Conservation (phyloP, 2,329 filamentous ascomycete species). For the Ascochyta koolunga region DNA sequence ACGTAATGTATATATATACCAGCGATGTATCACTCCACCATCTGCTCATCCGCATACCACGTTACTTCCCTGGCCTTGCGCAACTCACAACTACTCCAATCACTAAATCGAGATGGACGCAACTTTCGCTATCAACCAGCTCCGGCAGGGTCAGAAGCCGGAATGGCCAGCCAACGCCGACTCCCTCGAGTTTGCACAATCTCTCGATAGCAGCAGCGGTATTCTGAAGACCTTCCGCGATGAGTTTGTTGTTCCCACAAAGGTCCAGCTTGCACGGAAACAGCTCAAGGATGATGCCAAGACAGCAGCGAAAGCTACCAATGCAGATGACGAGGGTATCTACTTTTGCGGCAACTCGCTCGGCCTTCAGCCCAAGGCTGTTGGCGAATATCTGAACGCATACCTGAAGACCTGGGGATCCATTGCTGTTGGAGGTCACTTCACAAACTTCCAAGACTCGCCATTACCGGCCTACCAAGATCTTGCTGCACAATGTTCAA, state of each 20-base stretch:
- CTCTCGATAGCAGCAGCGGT: slow-evolving; percentile 39
- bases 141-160: slow-evolving; percentile 39
- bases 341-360: slow-evolving; percentile 93
- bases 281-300: slow-evolving; percentile 49
- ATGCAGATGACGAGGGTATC: slow-evolving; percentile 58
- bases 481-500: slow-evolving; percentile 74
- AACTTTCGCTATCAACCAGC: slow-evolving; percentile 29
- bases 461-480: slow-evolving; percentile 77
- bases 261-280: slow-evolving; percentile 70
- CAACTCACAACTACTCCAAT: slow-evolving; percentile 3
- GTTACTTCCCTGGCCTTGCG: not conserved
- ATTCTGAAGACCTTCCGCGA: slow-evolving; percentile 56
- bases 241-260: slow-evolving; percentile 79
- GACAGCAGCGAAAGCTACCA: slow-evolving; percentile 34
- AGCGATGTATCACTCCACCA: slow-evolving; percentile 8
- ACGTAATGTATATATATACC: slow-evolving; percentile 25
- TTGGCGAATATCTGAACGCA: slow-evolving; percentile 68
- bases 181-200: slow-evolving; percentile 33
- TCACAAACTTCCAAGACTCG: slow-evolving; percentile 70
- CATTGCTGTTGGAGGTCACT: slow-evolving; percentile 84
- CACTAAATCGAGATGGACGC: slow-evolving; percentile 31
- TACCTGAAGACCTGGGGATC: slow-evolving; percentile 84
- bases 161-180: slow-evolving; percentile 32
- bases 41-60: slow-evolving; percentile 1
- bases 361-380: slow-evolving; percentile 77